Evolutionary conservation across 805 yeast species (phyloP), one percentile per base, ranked within the genome.

Genomic region (Torulaspora quercuum): DNA sequence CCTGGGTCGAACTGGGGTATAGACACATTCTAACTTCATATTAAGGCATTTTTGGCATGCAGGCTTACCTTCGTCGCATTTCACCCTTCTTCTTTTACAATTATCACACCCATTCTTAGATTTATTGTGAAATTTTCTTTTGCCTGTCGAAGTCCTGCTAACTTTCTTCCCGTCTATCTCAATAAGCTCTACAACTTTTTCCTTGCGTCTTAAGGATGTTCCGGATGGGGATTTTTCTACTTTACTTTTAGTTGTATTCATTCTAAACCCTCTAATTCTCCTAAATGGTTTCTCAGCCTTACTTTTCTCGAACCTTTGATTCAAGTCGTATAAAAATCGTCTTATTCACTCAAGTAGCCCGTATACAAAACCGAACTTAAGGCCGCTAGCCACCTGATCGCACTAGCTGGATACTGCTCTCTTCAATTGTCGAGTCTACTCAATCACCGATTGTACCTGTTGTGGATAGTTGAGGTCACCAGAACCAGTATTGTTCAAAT

Each of bases 31-130:
- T 22, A 89, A 68, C 14, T 83, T 81, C 78, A 89, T 75, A 44
- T 87, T 80, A 32, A 68, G 63, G 62, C 97, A 89, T 62, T 87
- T 87, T 14, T 67, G 66, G 59, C 97, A 89, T 6, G 67, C 57
- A 1, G 97, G 97, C 42, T 78, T 82, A 1, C 67, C 66, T 59
- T 90, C 97, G 57, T 89, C 97, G 68, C 97, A 89, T 57, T 89
- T 89, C 25, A 90, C 96, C 34, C 97, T 69, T 50, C 97, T 73
- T 46, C 76, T 73, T 55, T 89, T 89, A 63, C 97, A 89, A 2
- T 94, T 84, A 25, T 79, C 74, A 63, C 97, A 89, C 0, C 97
- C 97, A 39, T 77, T 75, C 39, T 95, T 75, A 22, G 95, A 83
- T 61, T 90, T 90, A 42, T 80, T 83, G 57, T 90, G 97, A 53